Percentiles rank a stretch among this genome's conserved stretches.
Conservation (phyloP, 345 rosid species). For the Ceriops zippeliana region DNA sequence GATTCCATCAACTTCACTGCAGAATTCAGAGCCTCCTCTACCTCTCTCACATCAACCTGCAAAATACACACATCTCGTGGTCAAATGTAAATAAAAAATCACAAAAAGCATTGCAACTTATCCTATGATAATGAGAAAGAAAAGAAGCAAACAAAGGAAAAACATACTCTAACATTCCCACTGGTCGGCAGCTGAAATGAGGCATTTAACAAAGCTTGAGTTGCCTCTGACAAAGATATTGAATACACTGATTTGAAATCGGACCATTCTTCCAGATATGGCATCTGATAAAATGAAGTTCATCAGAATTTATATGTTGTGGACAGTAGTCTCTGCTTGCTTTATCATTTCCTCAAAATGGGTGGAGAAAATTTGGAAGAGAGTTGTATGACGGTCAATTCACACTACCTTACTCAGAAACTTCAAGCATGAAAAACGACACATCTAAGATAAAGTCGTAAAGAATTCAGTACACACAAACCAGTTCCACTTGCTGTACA, state of each 20-base stretch:
- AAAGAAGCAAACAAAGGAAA: background rate
- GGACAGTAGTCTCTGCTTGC: background rate
- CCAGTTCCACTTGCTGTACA: no score
- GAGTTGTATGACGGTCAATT: background rate
- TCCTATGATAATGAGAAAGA: background rate
- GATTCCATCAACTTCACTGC: slow-evolving; percentile 58
- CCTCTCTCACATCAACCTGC: slow-evolving; percentile 60
- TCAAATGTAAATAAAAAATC: background rate
- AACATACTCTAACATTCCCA: slow-evolving; percentile 49
- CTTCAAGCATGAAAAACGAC: no score
- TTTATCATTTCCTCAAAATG: background rate
- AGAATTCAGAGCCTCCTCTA: slow-evolving; percentile 56
- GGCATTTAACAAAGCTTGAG: slow-evolving; percentile 54
- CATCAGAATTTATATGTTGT: slow-evolving; percentile 3
- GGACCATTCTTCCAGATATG: slow-evolving; percentile 69
- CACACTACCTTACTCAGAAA: no score
- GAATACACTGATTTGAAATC: slow-evolving; percentile 49
- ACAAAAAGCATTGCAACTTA: background rate
- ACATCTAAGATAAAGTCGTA: no score
- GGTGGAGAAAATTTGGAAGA: background rate
- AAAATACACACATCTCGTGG: background rate
- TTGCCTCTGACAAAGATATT: slow-evolving; percentile 51
- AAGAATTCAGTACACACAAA: no score
- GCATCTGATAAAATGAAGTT: slow-evolving; percentile 44
- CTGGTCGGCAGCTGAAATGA: slow-evolving; percentile 59